Evolutionary conservation across 2,329 filamentous ascomycete species (phyloP), one percentile per base, ranked within the genome.

Genomic region (Dactylellina parvicollis): DNA sequence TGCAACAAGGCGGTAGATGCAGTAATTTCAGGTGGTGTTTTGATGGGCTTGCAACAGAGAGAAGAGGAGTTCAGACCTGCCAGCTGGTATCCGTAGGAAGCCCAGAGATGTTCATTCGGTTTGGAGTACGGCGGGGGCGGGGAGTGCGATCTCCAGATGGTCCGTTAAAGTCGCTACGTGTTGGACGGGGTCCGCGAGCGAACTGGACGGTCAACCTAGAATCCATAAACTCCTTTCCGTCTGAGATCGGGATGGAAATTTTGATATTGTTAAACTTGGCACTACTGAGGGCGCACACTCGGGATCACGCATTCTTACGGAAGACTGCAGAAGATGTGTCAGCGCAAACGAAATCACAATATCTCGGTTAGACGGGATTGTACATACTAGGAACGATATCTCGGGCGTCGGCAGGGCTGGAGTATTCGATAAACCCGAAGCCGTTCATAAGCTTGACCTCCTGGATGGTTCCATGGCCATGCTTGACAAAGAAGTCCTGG

Each of bases 391-490:
- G 95, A 80, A 99, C 95, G 76, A 99, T 93, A 84, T 99, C 95
- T 80, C 94, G 91, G 78, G 95, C 95, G 84, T 99, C 95, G 90
- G 97, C 92, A 70, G 92, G 89, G 84, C 98, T 95, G 83, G 97
- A 96, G 83, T 98, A 99, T 83, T 99, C 95, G 81, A 99, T 96
- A 85, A 99, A 99, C 81, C 95, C 95, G 81, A 99, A 99, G 80
- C 95, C 95, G 81, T 96, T 98, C 95, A 99, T 99, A 76, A 99
- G 88, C 86, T 99, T 99, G 84, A 99, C 94, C 85, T 99, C 95
- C 78, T 91, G 95, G 81, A 99, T 98, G 82, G 96, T 92, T 82
- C 95, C 95, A 78, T 92, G 94, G 81, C 94, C 95, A 88, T 97
- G 92, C 80, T 89, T 92, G 81, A 90, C 90, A 84, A 99, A 99